phyloP scores from a whole-genome alignment of 225 moss, liverwort and hornwort species.

The Anthoceros angustus region DNA sequence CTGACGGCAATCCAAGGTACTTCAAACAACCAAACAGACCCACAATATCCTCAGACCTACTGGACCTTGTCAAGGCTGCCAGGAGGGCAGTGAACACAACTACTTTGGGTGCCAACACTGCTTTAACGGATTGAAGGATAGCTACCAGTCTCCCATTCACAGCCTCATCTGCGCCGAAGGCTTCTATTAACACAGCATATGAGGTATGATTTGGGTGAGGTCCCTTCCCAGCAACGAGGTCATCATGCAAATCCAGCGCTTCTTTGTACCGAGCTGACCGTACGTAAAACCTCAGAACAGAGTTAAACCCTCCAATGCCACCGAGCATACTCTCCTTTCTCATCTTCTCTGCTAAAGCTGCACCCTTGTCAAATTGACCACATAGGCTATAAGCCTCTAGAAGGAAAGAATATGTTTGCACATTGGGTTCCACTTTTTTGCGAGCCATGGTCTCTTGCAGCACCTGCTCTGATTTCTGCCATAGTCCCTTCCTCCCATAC shows the following conservation, averaged over 20 bases:
- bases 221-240: conserved; percentile 18
- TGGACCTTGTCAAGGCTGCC: conserved; percentile 53
- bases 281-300: conserved; percentile 53
- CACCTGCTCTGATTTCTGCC: conserved; percentile 54
- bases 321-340: conserved; percentile 29
- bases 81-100: conserved; percentile 47
- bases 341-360: conserved; percentile 44
- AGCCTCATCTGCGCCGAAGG: conserved; percentile 40
- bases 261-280: conserved; percentile 44
- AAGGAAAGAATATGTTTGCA: conserved; percentile 70
- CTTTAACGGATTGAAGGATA: conserved; percentile 31
- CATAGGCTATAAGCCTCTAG: conserved; percentile 77
- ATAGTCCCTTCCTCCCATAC: conserved; percentile 76
- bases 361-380: conserved; percentile 56
- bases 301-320: conserved; percentile 55
- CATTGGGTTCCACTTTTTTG: conserved; percentile 33
- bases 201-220: conserved; percentile 64
- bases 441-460: conserved; percentile 37
- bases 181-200: conserved; percentile 48
- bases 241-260: conserved; percentile 42
- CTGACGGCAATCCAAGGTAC: conserved; percentile 40
- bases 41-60: conserved; percentile 28
- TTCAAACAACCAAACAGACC: conserved; percentile 33
- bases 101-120: conserved; percentile 39
- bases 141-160: conserved; percentile 44